Conservation (phyloP, 2,329 filamentous ascomycete genomes). For the Thelonectria discophora region DNA sequence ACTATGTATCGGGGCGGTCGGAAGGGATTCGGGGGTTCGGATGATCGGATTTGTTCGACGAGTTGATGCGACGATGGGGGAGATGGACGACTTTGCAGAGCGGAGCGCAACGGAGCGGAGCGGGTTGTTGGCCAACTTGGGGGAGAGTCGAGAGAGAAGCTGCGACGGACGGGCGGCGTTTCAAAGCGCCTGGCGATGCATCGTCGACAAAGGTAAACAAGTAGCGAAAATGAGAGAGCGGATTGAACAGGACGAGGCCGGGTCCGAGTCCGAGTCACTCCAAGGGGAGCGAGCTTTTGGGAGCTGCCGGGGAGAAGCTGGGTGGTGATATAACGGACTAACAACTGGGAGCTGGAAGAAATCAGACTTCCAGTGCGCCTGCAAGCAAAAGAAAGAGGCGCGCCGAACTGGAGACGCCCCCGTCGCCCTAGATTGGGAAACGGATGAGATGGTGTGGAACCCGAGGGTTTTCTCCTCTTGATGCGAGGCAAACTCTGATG, state of each 20-base stretch:
- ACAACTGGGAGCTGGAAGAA: constrained; percentile 31
- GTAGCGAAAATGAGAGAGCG: constrained; percentile 33
- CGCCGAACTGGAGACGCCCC: constrained; percentile 31
- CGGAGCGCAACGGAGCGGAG: constrained; percentile 37
- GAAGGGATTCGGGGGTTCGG: constrained; percentile 31
- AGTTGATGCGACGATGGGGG: constrained; percentile 25
- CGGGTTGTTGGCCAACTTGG: constrained; percentile 35
- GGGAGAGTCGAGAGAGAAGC: constrained; percentile 39
- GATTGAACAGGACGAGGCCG: constrained; percentile 20
- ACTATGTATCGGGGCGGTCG: constrained; percentile 23
- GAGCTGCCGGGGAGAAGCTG: constrained; percentile 26
- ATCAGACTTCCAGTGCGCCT: constrained; percentile 9
- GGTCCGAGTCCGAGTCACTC: constrained; percentile 32
- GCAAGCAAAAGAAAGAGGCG: constrained; percentile 33
- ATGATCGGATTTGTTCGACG: constrained; percentile 27
- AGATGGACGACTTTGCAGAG: constrained; percentile 17
- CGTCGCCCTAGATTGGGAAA: constrained; percentile 21
- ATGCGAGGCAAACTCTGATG: constrained; percentile 41
- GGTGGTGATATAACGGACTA: constrained; percentile 42
- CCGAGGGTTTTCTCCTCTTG: constrained; percentile 34
- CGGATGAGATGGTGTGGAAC: constrained; percentile 36
- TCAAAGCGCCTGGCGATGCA: constrained; percentile 41
- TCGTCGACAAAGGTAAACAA: constrained; percentile 33
- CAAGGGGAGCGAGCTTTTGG: constrained; percentile 15
- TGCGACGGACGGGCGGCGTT: constrained; percentile 39